phyloP scores from a whole-genome alignment of 2,329 filamentous ascomycete genomes.

The Colletotrichum chlorophyti region DNA sequence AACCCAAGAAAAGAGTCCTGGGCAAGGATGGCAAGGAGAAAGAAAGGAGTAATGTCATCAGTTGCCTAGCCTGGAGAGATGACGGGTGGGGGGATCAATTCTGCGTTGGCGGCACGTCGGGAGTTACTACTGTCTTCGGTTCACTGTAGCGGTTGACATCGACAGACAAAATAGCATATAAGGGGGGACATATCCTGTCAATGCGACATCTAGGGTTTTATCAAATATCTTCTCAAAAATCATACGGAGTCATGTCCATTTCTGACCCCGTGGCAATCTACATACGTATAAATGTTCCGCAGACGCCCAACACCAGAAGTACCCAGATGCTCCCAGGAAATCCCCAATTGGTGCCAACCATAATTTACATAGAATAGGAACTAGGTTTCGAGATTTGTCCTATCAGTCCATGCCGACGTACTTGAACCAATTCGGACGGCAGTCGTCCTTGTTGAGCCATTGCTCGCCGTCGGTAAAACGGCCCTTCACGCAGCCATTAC shows the following conservation, averaged over 20 bases:
- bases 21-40: conserved; percentile 68
- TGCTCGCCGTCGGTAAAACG: conserved; percentile 87
- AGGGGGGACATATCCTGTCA: not conserved
- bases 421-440: conserved; percentile 96
- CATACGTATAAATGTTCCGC: conserved; percentile 26
- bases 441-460: conserved; percentile 90
- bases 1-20: conserved; percentile 57
- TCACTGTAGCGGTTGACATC: conserved; percentile 29
- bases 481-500: conserved; percentile 84
- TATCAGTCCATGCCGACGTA: conserved; percentile 80
- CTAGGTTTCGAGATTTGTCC: not conserved
- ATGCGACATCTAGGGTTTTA: conserved; percentile 1
- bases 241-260: conserved; percentile 27
- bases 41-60: conserved; percentile 64
- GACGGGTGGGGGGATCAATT: conserved; percentile 69
- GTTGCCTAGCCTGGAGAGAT: conserved; percentile 68
- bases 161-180: not conserved
- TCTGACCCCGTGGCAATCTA: conserved; percentile 26
- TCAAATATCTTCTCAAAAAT: conserved; percentile 23
- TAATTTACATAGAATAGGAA: conserved; percentile 21
- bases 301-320: conserved; percentile 27
- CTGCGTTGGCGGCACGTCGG: conserved; percentile 70
- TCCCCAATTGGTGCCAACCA: conserved; percentile 24
- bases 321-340: conserved; percentile 25
- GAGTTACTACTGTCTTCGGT: conserved; percentile 70